Evolutionary conservation across 1,284 basidiomycete species (phyloP).

Genomic region (Cutaneotrichosporon sp.): DNA sequence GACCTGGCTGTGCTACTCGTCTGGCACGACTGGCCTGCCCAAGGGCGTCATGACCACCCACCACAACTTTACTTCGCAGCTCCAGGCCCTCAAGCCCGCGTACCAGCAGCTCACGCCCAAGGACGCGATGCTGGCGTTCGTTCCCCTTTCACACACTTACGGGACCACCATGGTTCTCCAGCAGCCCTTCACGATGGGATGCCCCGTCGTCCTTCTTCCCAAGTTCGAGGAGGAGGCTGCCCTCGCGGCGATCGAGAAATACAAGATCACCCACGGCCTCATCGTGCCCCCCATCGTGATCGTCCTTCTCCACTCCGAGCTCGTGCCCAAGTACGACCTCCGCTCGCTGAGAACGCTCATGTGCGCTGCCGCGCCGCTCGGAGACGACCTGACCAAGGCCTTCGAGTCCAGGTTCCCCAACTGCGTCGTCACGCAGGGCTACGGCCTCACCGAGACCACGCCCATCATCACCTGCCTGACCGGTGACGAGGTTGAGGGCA

Average conservation of each 20-base stretch:
- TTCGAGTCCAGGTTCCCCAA: slow-evolving; percentile 33
- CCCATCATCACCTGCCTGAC: slow-evolving; percentile 43
- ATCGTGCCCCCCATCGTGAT: slow-evolving; percentile 86
- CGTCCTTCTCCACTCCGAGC: slow-evolving; percentile 54
- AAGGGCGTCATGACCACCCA: slow-evolving; percentile 63
- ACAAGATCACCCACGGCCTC: slow-evolving; percentile 64
- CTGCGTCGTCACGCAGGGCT: slow-evolving; percentile 47
- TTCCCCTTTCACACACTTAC: slow-evolving; percentile 26
- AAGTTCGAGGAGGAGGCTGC: slow-evolving; percentile 63
- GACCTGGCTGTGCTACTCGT: slow-evolving; percentile 62
- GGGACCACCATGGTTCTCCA: slow-evolving; percentile 56
- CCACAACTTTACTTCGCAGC: slow-evolving; percentile 60
- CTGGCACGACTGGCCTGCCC: slow-evolving; percentile 61
- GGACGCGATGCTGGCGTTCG: slow-evolving; percentile 21
- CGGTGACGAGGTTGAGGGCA: slow-evolving; percentile 32
- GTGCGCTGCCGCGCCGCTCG: slow-evolving; percentile 82
- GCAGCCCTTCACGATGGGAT: slow-evolving; percentile 63
- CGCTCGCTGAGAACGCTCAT: slow-evolving; percentile 64
- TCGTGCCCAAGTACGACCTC: slow-evolving; percentile 69
- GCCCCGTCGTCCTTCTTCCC: slow-evolving; percentile 66
- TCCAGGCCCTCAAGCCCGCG: slow-evolving; percentile 17
- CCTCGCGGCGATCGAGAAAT: slow-evolving; percentile 68
- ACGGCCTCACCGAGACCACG: slow-evolving; percentile 57
- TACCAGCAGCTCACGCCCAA: slow-evolving; percentile 17
- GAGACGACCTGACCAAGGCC: slow-evolving; percentile 49